phyloP scores from a whole-genome alignment of 257 asterid genomes.

The Henckelia pumila region DNA sequence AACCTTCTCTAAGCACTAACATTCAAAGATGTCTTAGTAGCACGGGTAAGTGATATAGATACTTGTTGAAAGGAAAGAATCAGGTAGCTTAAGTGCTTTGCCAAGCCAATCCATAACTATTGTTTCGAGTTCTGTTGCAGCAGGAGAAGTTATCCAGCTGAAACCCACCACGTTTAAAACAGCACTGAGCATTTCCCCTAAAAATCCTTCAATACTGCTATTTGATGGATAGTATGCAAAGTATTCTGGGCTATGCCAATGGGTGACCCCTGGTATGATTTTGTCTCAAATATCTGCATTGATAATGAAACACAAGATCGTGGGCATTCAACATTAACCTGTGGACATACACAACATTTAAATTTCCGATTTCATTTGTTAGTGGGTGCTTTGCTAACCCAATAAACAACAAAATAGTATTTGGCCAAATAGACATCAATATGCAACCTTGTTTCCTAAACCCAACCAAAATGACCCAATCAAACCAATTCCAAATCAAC shows the following conservation, averaged over 20 bases:
- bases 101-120: conserved; percentile 94
- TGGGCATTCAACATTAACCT: not conserved
- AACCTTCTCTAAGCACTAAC: no score
- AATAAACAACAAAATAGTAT: no score
- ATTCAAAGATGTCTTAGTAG: not conserved
- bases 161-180: conserved; percentile 93
- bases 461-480: no score
- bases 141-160: conserved; percentile 97
- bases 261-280: conserved; percentile 92
- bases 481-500: no score
- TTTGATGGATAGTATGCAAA: conserved; percentile 85
- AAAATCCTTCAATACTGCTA: conserved; percentile 84
- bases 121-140: conserved; percentile 97
- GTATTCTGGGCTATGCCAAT: conserved; percentile 93
- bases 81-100: conserved; percentile 72
- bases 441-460: no score
- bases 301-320: conserved; percentile 1
- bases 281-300: conserved; percentile 64
- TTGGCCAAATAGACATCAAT: no score
- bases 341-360: not conserved
- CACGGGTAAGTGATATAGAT: conserved; percentile 2
- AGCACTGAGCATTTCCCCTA: conserved; percentile 97
- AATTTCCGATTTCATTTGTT: not conserved
- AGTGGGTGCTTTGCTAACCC: no score
- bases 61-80: conserved; percentile 73